phyloP scores from a whole-genome alignment of 2,329 filamentous ascomycete genomes.

The Nemania serpens region DNA sequence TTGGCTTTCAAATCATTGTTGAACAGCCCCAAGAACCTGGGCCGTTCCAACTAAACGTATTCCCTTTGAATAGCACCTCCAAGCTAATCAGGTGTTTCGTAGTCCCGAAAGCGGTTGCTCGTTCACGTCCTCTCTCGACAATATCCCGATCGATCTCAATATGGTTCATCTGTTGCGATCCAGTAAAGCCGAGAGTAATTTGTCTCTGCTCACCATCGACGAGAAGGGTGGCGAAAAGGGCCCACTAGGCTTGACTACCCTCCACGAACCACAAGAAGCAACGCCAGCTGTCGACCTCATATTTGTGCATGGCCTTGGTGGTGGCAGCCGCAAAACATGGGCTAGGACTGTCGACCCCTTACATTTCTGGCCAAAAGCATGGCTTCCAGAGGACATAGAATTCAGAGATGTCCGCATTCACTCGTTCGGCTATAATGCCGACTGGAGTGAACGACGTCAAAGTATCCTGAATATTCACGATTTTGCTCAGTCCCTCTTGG shows the following conservation, averaged over 20 bases:
- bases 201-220: slow-evolving; percentile 7
- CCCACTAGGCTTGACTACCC: slow-evolving; percentile 18
- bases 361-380: slow-evolving; percentile 27
- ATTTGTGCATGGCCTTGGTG: slow-evolving; percentile 27
- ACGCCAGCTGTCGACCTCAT: slow-evolving; percentile 16
- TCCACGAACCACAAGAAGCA: slow-evolving; percentile 20
- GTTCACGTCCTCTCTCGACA: slow-evolving; percentile 16
- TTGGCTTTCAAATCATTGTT: slow-evolving; percentile 4
- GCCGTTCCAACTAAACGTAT: slow-evolving; percentile 5
- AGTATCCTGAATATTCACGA: slow-evolving; percentile 39
- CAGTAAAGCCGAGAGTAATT: not conserved
- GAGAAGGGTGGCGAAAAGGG: slow-evolving; percentile 15
- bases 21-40: not conserved
- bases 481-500: slow-evolving; percentile 43
- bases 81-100: slow-evolving; percentile 13
- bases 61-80: not conserved
- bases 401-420: slow-evolving; percentile 25
- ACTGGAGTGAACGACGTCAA: slow-evolving; percentile 21
- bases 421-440: slow-evolving; percentile 27
- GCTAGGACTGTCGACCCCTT: slow-evolving; percentile 7
- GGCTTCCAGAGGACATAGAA: slow-evolving; percentile 23
- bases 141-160: slow-evolving; percentile 4
- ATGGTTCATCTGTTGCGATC: slow-evolving; percentile 12
- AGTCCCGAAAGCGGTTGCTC: slow-evolving; percentile 15
- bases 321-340: slow-evolving; percentile 26